Evolutionary conservation across 1,139 yeast genomes (phyloP).

Genomic region (Saccharomyces pastorianus): DNA sequence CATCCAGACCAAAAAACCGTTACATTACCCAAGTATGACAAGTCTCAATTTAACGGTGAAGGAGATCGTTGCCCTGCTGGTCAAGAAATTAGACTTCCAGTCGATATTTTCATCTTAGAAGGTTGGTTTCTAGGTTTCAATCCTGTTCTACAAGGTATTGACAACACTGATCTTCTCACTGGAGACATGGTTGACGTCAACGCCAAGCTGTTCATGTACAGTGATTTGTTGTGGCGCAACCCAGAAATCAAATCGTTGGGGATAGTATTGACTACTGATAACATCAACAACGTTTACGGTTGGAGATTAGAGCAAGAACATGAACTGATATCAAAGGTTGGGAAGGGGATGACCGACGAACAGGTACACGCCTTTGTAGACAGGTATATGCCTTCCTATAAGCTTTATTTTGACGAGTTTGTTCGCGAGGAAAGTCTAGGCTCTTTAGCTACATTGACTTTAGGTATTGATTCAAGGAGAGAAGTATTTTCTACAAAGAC

Average conservation of each 20-base stretch:
- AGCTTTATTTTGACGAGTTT: slow-evolving; percentile 51
- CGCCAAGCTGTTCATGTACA: slow-evolving; percentile 41
- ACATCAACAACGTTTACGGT: slow-evolving; percentile 53
- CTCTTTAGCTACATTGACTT: slow-evolving; percentile 23
- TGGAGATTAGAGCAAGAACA: slow-evolving; percentile 91
- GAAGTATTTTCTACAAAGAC: slow-evolving; percentile 13
- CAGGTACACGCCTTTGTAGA: slow-evolving; percentile 63
- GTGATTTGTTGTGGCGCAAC: slow-evolving; percentile 50
- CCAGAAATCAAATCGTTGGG: slow-evolving; percentile 53
- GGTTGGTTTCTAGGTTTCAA: slow-evolving; percentile 91
- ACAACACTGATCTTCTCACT: slow-evolving; percentile 10
- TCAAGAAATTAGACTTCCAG: slow-evolving; percentile 32
- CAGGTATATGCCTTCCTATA: slow-evolving; percentile 82
- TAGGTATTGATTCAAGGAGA: slow-evolving; percentile 22
- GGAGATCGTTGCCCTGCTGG: slow-evolving; percentile 58
- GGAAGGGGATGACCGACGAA: slow-evolving; percentile 72
- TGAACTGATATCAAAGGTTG: slow-evolving; percentile 44
- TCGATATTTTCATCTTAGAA: slow-evolving; percentile 69
- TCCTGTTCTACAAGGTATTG: slow-evolving; percentile 35
- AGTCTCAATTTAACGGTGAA: slow-evolving; percentile 59
- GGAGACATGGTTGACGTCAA: slow-evolving; percentile 42
- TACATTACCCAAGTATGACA: slow-evolving; percentile 64
- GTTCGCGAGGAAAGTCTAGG: slow-evolving; percentile 23
- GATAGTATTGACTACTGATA: slow-evolving; percentile 51
- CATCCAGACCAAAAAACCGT: slow-evolving; percentile 5